Evolutionary conservation across 2,329 filamentous ascomycete genomes (phyloP).

Genomic region (Alternaria novae-zelandiae): DNA sequence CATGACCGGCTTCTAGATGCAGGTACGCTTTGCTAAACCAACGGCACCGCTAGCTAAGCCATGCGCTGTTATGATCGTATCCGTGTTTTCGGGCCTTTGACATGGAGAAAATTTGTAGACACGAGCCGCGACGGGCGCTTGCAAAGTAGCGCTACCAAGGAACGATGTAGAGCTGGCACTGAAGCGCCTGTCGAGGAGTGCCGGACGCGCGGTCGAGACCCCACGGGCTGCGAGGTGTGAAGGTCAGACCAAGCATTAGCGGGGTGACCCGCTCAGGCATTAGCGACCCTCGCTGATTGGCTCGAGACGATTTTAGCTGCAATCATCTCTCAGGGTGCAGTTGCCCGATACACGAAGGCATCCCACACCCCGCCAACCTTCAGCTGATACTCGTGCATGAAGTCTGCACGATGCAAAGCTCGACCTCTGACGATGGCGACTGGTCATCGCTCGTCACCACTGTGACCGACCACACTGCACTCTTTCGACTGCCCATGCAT

Average conservation of each 20-base stretch:
- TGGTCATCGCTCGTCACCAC: background rate
- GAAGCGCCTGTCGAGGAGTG: background rate
- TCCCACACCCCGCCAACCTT: background rate
- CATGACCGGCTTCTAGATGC: background rate
- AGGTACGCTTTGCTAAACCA: background rate
- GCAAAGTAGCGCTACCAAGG: background rate
- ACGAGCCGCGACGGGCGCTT: background rate
- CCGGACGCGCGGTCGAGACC: background rate
- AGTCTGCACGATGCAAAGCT: background rate
- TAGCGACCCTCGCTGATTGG: background rate
- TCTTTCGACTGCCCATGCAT: background rate
- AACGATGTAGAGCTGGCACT: background rate
- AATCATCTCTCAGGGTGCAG: background rate
- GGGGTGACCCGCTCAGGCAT: background rate
- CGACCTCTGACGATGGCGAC: background rate
- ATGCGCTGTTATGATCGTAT: background rate
- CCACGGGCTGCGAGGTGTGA: background rate
- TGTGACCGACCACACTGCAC: background rate
- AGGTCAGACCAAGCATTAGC: constrained; percentile 5
- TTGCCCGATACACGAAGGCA: background rate
- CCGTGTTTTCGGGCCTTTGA: background rate
- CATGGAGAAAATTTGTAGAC: background rate
- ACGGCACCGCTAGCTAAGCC: background rate
- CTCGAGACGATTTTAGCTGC: background rate
- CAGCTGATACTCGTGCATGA: background rate